phyloP scores from a whole-genome alignment of 2,329 filamentous ascomycete genomes.

The Dothistroma pini region DNA sequence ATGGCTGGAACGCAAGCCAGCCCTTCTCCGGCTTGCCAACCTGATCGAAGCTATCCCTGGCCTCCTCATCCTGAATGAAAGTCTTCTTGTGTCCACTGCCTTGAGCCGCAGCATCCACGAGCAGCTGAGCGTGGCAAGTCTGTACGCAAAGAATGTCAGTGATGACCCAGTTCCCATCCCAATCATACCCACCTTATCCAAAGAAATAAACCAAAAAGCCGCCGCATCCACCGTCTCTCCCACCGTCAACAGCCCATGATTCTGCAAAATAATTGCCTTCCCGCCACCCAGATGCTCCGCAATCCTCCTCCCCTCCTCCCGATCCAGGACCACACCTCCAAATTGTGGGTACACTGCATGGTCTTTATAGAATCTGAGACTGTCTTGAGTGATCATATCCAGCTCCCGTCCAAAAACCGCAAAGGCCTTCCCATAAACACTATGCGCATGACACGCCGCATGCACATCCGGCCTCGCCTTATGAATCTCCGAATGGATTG shows the following conservation, averaged over 20 bases:
- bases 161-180: not conserved
- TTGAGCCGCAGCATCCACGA: constrained; percentile 42
- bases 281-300: constrained; percentile 38
- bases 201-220: constrained; percentile 45
- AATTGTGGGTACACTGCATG: constrained; percentile 45
- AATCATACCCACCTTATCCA: constrained; percentile 37
- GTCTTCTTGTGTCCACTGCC: constrained; percentile 40
- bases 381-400: constrained; percentile 49
- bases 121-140: constrained; percentile 45
- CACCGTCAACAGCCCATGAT: constrained; percentile 46
- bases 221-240: constrained; percentile 42
- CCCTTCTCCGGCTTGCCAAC: constrained; percentile 50
- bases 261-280: constrained; percentile 41
- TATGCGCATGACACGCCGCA: constrained; percentile 43
- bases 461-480: constrained; percentile 42
- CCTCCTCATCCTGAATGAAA: constrained; percentile 41
- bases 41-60: constrained; percentile 38
- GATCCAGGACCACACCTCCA: constrained; percentile 44
- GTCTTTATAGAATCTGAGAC: constrained; percentile 40
- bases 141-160: not conserved
- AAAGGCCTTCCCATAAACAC: constrained; percentile 47
- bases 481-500: constrained; percentile 44
- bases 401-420: constrained; percentile 45
- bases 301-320: constrained; percentile 44
- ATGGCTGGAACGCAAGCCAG: constrained; percentile 50